Conservation (phyloP, 345 rosid genomes). For the Raphanus sativus region DNA sequence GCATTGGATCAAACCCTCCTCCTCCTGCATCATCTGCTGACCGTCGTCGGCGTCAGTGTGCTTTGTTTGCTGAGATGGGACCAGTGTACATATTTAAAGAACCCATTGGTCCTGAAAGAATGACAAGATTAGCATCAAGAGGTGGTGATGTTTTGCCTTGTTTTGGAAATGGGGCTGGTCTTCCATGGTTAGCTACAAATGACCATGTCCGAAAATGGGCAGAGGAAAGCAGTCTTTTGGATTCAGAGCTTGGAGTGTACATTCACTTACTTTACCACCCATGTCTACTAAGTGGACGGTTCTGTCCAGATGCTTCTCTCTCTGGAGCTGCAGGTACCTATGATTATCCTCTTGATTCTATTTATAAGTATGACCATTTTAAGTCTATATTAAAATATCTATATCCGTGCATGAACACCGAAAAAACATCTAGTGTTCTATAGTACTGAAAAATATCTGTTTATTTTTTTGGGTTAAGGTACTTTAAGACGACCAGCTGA, state of each 20-base stretch:
- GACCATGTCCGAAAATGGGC: conserved; percentile 55
- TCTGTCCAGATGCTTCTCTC: conserved; percentile 94
- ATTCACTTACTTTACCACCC: conserved; percentile 93
- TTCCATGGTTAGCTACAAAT: conserved; percentile 91
- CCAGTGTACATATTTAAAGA: conserved; percentile 93
- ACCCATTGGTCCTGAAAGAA: conserved; percentile 87
- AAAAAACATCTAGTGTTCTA: background rate
- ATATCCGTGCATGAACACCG: too few relatives aligned
- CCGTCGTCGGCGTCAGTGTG: conserved; percentile 87
- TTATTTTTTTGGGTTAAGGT: conserved; percentile 48
- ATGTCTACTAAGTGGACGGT: conserved; percentile 78
- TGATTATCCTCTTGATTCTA: background rate
- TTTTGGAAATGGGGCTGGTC: conserved; percentile 86
- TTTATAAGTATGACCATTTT: too few relatives aligned
- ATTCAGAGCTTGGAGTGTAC: conserved; percentile 78
- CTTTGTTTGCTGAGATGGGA: conserved; percentile 98
- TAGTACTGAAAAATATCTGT: background rate
- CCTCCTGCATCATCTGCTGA: conserved; percentile 67
- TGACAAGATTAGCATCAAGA: conserved; percentile 79
- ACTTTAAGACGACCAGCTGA: conserved; percentile 82
- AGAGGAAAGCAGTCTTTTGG: conserved; percentile 75
- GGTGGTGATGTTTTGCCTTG: conserved; percentile 90
- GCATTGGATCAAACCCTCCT: conserved; percentile 95
- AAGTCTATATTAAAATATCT: too few relatives aligned
- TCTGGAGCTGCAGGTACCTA: conserved; percentile 81